Evolutionary conservation across 768 basidiomycete genomes (phyloP).

Genomic region (Postia placenta): DNA sequence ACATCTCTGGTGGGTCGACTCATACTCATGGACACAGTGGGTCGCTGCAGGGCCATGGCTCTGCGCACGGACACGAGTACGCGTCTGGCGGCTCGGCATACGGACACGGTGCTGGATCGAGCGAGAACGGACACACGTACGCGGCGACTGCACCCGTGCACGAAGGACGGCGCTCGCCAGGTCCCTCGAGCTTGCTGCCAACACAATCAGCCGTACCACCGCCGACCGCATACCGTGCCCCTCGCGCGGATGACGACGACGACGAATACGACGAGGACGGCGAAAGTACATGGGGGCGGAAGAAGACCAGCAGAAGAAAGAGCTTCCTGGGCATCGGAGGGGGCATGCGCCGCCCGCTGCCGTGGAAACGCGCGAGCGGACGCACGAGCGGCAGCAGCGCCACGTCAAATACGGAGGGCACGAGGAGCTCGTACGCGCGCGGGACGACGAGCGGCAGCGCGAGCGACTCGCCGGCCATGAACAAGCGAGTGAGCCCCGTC

Average conservation of each 20-base stretch:
- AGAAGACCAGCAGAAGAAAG: not conserved
- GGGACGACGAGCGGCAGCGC: not conserved
- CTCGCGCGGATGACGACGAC: slow-evolving; percentile 1
- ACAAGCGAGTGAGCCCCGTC: not conserved
- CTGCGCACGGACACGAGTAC: slow-evolving; percentile 10
- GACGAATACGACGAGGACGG: slow-evolving; percentile 6
- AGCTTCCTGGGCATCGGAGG: slow-evolving; percentile 8
- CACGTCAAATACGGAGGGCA: not conserved
- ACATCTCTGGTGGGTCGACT: slow-evolving; percentile 4
- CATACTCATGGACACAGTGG: slow-evolving; percentile 3
- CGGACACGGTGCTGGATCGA: slow-evolving; percentile 12
- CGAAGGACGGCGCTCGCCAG: not conserved
- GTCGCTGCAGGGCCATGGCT: slow-evolving; percentile 8
- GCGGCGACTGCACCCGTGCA: too few relatives aligned
- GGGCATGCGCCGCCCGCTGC: slow-evolving; percentile 4
- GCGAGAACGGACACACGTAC: too few relatives aligned
- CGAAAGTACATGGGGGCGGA: not conserved
- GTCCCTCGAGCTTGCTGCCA: slow-evolving; percentile 17
- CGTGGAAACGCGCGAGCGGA: slow-evolving; percentile 6
- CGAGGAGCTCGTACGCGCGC: not conserved
- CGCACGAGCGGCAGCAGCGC: slow-evolving; percentile 5
- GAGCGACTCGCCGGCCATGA: slow-evolving; percentile 1
- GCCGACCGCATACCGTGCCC: slow-evolving; percentile 10
- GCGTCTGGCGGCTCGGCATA: slow-evolving; percentile 5
- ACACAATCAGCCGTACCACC: slow-evolving; percentile 8